phyloP scores from a whole-genome alignment of 495 filamentous ascomycete species.

The Penicillium coffeae region DNA sequence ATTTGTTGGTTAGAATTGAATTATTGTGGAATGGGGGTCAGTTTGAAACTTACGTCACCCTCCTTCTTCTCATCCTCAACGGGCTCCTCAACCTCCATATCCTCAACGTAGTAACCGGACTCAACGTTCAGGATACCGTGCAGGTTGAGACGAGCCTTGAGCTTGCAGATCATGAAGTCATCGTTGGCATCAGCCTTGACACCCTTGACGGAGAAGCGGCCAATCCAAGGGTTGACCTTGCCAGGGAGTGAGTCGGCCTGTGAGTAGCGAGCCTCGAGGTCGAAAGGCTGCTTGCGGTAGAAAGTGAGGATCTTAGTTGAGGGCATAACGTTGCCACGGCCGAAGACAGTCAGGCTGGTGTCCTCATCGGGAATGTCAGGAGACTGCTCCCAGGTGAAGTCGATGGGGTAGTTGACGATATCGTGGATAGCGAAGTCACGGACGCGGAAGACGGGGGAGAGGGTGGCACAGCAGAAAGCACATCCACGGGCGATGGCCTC shows the following conservation, averaged over 20 bases:
- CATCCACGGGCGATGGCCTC: conserved; percentile 95
- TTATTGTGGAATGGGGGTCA: no score
- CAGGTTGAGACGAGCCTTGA: conserved; percentile 95
- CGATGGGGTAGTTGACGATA: conserved; percentile 96
- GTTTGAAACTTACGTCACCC: conserved; percentile 68
- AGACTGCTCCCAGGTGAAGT: conserved; percentile 99
- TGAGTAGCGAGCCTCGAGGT: conserved; percentile 90
- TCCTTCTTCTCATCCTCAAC: conserved; percentile 58
- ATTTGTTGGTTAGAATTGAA: no score
- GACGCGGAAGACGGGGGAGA: conserved; percentile 97
- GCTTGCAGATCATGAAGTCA: conserved; percentile 99
- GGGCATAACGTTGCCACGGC: conserved; percentile 94
- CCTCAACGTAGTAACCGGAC: conserved; percentile 96
- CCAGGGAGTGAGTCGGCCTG: conserved; percentile 86
- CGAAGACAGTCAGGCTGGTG: conserved; percentile 95
- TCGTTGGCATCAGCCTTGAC: conserved; percentile 82
- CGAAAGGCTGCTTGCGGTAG: conserved; percentile 97
- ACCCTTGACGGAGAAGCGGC: conserved; percentile 88
- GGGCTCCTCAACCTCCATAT: conserved; percentile 95
- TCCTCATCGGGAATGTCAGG: conserved; percentile 98
- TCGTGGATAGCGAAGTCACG: conserved; percentile 97
- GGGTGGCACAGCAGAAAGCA: conserved; percentile 96
- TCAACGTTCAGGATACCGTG: conserved; percentile 97
- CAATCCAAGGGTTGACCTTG: conserved; percentile 91
- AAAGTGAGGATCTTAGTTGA: conserved; percentile 99